Conservation (phyloP, 495 filamentous ascomycete species). For the Aspergillus mulundensis region DNA sequence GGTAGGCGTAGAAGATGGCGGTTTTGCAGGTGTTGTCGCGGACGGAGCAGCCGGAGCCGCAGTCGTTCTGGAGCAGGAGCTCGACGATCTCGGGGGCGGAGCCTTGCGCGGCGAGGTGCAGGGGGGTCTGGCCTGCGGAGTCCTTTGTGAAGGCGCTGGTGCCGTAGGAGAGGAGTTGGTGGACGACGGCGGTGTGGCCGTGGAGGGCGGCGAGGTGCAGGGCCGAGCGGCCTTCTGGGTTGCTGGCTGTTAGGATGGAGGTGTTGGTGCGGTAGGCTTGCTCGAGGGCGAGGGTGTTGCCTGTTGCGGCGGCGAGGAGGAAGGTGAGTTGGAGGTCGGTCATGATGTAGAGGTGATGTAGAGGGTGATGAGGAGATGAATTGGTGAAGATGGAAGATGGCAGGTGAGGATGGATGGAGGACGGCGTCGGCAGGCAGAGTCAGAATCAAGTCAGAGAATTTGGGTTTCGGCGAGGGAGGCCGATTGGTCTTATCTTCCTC, state of each 20-base stretch:
- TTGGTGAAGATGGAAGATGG: neutral
- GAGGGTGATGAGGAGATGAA: neutral
- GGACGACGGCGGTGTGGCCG: neutral
- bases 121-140: conserved; percentile 6
- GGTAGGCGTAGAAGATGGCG: conserved; percentile 14
- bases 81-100: neutral
- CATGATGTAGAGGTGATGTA: neutral
- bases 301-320: conserved; percentile 8
- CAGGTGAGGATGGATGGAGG: neutral
- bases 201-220: conserved; percentile 9
- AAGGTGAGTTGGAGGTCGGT: neutral
- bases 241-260: conserved; percentile 1
- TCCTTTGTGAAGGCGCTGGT: neutral
- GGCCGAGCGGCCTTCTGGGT: conserved; percentile 3
- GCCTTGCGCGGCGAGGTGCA: conserved; percentile 10
- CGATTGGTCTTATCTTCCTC: neutral
- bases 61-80: neutral
- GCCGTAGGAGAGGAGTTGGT: conserved; percentile 2
- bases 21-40: conserved; percentile 7
- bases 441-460: neutral
- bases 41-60: neutral
- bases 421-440: neutral
- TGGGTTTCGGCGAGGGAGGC: neutral
- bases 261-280: neutral
- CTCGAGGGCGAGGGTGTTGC: conserved; percentile 2